phyloP scores from a whole-genome alignment of 495 filamentous ascomycete species.

The Chaetomium tenue region DNA sequence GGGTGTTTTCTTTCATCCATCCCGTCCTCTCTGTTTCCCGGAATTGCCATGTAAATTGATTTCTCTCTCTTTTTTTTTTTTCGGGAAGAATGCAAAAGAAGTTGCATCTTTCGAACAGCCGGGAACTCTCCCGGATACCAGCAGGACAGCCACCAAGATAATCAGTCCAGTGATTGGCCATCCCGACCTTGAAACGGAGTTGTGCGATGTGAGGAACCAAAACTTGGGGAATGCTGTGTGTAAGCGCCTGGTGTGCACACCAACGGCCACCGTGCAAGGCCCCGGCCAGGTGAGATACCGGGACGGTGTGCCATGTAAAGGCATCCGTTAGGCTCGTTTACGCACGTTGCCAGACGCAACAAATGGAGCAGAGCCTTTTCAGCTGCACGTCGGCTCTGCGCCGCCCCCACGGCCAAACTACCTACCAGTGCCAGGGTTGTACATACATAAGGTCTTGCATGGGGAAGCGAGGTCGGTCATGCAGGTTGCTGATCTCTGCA shows the following conservation, averaged over 20 bases:
- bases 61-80: background rate
- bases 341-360: slow-evolving; percentile 7
- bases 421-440: no score
- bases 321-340: background rate
- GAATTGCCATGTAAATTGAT: no score
- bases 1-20: background rate
- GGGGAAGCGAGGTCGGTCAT: slow-evolving; percentile 1
- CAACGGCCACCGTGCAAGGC: background rate
- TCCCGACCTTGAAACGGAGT: background rate
- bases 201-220: slow-evolving; percentile 12
- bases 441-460: background rate
- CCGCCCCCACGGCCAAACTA: background rate
- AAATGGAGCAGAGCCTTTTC: background rate
- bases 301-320: slow-evolving; percentile 2
- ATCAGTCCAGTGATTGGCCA: background rate
- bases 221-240: background rate
- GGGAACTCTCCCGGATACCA: slow-evolving; percentile 11
- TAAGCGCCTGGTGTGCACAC: slow-evolving; percentile 2
- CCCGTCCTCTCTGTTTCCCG: background rate
- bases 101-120: slow-evolving; percentile 6
- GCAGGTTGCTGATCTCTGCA: background rate
- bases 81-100: slow-evolving; percentile 5
- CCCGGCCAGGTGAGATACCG: background rate
- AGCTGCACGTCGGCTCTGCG: background rate
- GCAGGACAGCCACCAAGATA: background rate